A percentile compares a stretch with the other conserved stretches of the same genome.
Conservation (phyloP, 169 alveolate genomes). For the Neospora caninum region DNA sequence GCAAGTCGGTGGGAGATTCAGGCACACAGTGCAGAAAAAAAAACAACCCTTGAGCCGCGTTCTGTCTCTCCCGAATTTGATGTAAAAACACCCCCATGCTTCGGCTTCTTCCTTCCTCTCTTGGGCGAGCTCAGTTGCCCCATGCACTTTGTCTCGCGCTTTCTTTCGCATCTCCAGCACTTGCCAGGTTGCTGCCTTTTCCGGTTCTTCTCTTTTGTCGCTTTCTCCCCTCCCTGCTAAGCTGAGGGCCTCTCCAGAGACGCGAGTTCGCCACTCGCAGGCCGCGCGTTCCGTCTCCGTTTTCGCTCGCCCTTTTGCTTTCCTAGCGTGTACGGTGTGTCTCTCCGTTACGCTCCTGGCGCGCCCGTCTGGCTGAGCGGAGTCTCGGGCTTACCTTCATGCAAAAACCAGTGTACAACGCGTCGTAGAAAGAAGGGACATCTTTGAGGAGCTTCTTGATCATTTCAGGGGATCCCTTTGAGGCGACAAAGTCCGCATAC, state of each 20-base stretch:
- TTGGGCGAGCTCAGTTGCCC: too few species aligned
- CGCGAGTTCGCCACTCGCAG: too few species aligned
- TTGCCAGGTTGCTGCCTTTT: not conserved
- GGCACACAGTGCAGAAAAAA: not conserved
- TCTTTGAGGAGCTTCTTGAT: conserved; percentile 84
- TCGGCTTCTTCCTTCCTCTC: too few species aligned
- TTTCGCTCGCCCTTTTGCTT: not conserved
- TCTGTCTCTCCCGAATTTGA: too few species aligned
- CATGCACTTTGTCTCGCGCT: too few species aligned
- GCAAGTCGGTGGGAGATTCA: not conserved
- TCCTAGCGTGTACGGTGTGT: not conserved
- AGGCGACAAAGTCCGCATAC: conserved; percentile 51
- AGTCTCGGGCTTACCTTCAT: not conserved
- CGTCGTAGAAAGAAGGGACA: conserved; percentile 91
- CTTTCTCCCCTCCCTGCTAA: not conserved
- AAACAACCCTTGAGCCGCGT: too few species aligned
- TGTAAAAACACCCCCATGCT: too few species aligned
- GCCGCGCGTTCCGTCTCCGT: not conserved
- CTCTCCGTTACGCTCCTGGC: not conserved
- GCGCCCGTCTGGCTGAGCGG: not conserved
- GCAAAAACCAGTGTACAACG: conserved; percentile 47
- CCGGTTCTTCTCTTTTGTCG: not conserved
- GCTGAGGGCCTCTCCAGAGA: not conserved
- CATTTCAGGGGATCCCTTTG: conserved; percentile 98
- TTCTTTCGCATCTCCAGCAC: too few species aligned